These are phyloP conservation scores for Claviceps monticola DNA, from an alignment of 2,329 filamentous ascomycete genomes.

Conservation along the genomic window DNA sequence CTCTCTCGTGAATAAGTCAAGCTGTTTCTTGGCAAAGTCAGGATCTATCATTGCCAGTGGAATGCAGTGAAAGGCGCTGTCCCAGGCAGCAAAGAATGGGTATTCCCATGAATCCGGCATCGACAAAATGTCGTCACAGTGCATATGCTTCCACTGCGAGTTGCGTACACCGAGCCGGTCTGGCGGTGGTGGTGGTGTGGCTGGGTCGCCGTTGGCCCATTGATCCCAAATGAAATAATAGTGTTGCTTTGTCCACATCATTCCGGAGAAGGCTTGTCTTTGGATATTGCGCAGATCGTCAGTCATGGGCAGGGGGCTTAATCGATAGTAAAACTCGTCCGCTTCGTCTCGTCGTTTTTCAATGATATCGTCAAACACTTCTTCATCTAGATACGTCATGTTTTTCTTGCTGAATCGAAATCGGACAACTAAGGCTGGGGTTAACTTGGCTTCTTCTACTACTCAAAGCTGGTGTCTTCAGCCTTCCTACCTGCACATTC, in stretches of 20 bases:
- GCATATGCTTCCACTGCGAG: conserved; percentile 82
- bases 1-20: conserved; percentile 88
- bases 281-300: conserved; percentile 93
- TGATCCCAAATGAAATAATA: conserved; percentile 97
- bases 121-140: conserved; percentile 87
- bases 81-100: conserved; percentile 95
- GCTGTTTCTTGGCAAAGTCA: conserved; percentile 94
- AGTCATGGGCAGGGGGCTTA: conserved; percentile 85
- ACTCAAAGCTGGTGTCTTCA: background rate
- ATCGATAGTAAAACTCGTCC: conserved; percentile 88
- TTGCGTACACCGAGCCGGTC: conserved; percentile 73
- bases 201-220: conserved; percentile 89
- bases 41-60: conserved; percentile 94
- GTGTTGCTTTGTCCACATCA: conserved; percentile 98
- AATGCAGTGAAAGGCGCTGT: conserved; percentile 93
- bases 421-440: conserved; percentile 52
- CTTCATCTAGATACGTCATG: conserved; percentile 76
- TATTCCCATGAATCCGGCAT: conserved; percentile 99
- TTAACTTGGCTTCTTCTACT: background rate
- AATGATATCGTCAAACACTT: conserved; percentile 80
- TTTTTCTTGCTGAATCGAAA: conserved; percentile 71
- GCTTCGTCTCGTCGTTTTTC: conserved; percentile 79
- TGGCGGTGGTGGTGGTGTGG: conserved; percentile 72
- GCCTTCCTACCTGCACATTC: conserved; percentile 67
- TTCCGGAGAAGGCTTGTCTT: conserved; percentile 83